Base-by-base conservation (phyloP, 345 rosid species). In the Lepidium sativum region DNA sequence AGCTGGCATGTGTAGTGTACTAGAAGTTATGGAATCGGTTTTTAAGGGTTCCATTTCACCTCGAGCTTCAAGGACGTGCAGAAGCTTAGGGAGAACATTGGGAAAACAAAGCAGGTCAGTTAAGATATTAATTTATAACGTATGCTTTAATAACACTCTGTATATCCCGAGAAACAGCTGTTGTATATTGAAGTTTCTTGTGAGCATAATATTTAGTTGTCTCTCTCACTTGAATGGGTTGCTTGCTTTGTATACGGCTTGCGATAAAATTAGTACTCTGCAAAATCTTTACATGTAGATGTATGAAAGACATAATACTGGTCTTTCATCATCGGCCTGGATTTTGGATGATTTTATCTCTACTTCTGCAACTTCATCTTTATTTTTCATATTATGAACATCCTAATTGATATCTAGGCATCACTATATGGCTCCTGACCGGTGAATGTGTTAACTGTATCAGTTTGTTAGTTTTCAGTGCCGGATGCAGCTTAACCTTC, bases 31-130 rank as follows among this genome's bases (percentile, higher is more conserved):
- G 79, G 95, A 84, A 42, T 82, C 86, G 16, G 86, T 92, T 41
- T 88, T 91, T 70, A 85, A 81, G 88, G 91, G 77, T 41, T 81
- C 83, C 71, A 74, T 85, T 73, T 85, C 89, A 18, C 76, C 89
- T 47, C 88, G n/a, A 81, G 72, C 77, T 85, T 63, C 83, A 86
- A 54, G n/a, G 97, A 88, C 68, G 80, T 95, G 82, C 85, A 84
- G 77, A 72, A 75, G 43, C 95, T 95, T 76, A 87, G 78, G 63
- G 97, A 91, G 75, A 75, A 77, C 74, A 75, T 86, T 73, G 80
- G 73, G 51, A 95, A 86, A 79, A 80, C 96, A 54, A 95, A 91
- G 72, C 99, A 91, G 97, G 99, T 95, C 69, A 70, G 69, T 67
- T 57, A 47, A 25, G 45, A 48, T 48, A 23, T 33, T 34, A 9